Evolutionary conservation across 1,284 basidiomycete species (phyloP).

Genomic region (Athelia sp.): DNA sequence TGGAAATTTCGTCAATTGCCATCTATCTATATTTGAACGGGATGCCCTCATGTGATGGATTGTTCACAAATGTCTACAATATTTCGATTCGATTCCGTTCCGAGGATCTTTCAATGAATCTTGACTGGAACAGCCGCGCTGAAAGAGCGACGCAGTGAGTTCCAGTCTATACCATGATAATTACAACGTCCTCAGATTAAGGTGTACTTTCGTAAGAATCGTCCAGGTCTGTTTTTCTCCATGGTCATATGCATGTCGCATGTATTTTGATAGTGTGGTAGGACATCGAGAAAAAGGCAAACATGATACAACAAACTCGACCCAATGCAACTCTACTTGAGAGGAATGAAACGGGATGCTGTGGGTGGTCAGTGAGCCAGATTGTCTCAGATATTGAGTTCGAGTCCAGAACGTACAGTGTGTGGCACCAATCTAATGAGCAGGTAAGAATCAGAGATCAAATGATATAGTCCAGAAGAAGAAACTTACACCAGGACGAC

Average conservation of each 20-base stretch:
- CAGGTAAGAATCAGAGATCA: conserved; percentile 1
- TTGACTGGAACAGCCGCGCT: too few species aligned
- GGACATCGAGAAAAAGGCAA: conserved; percentile 1
- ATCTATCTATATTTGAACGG: too few species aligned
- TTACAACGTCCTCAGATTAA: too few species aligned
- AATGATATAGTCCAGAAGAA: not conserved
- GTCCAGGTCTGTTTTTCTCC: too few species aligned
- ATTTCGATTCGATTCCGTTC: too few species aligned
- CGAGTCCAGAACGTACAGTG: conserved; percentile 45
- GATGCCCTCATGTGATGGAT: too few species aligned
- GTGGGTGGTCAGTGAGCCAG: not conserved
- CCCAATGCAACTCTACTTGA: not conserved
- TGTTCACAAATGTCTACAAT: too few species aligned
- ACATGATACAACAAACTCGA: not conserved
- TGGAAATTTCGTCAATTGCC: too few species aligned
- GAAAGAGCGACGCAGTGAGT: too few species aligned
- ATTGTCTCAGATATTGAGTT: not conserved
- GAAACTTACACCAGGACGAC: conserved; percentile 84
- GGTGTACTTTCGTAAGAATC: too few species aligned
- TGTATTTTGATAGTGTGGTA: not conserved
- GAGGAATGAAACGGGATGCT: conserved; percentile 2
- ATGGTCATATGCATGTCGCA: conserved; percentile 1
- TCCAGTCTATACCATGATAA: too few species aligned
- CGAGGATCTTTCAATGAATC: too few species aligned
- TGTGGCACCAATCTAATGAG: conserved; percentile 80